These are phyloP conservation scores for Combretum micranthum DNA, from an alignment of 345 rosid genomes.

Conservation along the genomic window DNA sequence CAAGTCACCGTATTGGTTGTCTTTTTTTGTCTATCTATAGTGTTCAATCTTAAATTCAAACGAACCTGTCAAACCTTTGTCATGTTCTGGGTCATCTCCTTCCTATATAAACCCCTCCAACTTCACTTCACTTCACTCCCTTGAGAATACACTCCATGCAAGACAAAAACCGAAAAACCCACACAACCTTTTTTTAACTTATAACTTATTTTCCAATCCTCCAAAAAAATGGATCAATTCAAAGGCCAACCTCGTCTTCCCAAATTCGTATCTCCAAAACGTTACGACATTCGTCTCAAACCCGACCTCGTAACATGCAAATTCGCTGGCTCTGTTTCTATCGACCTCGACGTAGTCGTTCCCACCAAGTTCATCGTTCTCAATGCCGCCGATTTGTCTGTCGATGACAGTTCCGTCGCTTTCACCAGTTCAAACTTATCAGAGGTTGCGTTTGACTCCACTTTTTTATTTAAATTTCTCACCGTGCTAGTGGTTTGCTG, in stretches of 20 bases:
- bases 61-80: too few species aligned
- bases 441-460: slow-evolving; percentile 34
- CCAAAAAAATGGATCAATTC: slow-evolving; percentile 81
- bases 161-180: too few species aligned
- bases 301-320: slow-evolving; percentile 76
- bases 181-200: too few species aligned
- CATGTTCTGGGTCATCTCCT: too few species aligned
- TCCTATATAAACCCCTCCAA: too few species aligned
- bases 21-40: too few species aligned
- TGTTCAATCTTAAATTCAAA: too few species aligned
- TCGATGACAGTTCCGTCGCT: slow-evolving; percentile 39
- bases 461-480: background rate
- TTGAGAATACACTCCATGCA: too few species aligned
- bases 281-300: slow-evolving; percentile 65
- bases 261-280: slow-evolving; percentile 69
- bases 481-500: background rate
- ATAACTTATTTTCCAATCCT: too few species aligned
- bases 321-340: slow-evolving; percentile 54
- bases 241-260: slow-evolving; percentile 88
- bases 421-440: slow-evolving; percentile 37
- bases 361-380: slow-evolving; percentile 72
- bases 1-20: too few species aligned
- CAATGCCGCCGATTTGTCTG: slow-evolving; percentile 82
- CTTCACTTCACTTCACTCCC: too few species aligned
- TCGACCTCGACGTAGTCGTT: slow-evolving; percentile 53